Evolutionary conservation across 306 rosid genomes (phyloP), one percentile per base, ranked within the genome.

Genomic region (Dalbergia cultrata): DNA sequence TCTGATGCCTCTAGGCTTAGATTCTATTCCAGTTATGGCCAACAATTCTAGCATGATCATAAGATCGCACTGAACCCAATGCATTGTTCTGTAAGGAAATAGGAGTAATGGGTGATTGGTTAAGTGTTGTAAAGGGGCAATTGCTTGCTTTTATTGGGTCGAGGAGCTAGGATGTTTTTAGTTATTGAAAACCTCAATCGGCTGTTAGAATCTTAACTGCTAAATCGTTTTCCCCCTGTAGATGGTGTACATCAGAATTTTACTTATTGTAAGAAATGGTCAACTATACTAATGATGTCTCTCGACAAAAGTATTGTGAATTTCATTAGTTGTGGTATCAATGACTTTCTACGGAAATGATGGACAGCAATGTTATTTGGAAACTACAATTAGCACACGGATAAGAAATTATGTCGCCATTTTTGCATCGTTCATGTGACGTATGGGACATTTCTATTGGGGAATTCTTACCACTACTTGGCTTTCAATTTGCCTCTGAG

Each of bases 81-180:
- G 70, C 75, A 57, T 77, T 56, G 39, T 73, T 80, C 59, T 79
- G 81, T 75, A 69, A 71, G 78, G 35, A 63, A 76, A 26, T 67
- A 67, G 74, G 78, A 45, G 82, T 66, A 11, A 39, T 60, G 69
- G 39, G 74, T 77, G 62, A 59, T 67, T 75, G 63, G 41, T 76
- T 63, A 67, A 17, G 7, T 33, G 58, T 44, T 76, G 45, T 72
- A 22, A 72, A 74, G 59, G 77, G 44, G 52, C 65, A 50, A 60
- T 12, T 21, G 26, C 63, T 26, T 72, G 44, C 63, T 69, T 70
- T 54, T 81, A 52, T 61, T 72, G 79, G 26, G 65, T 79, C 41
- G 52, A 70, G 59, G 50, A 58, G 73, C 50, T 43, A 13, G 5
- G 70, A 66, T 81, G 37, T 66, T 62, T 63, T 81, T 68, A 67